Conservation (phyloP, 345 rosid species). For the Hibiscus trionum region DNA sequence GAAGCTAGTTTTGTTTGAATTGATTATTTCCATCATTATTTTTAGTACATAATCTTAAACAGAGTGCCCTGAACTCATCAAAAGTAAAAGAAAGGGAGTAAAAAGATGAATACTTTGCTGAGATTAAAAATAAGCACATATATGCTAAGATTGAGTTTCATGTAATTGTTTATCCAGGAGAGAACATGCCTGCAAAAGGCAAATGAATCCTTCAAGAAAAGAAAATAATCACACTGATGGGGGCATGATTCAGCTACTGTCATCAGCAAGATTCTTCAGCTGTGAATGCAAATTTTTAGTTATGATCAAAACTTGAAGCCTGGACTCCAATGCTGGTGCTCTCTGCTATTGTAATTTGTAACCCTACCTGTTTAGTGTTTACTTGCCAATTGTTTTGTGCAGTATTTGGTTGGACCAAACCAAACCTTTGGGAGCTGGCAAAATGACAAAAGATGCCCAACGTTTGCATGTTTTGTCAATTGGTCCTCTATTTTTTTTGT, state of each 20-base stretch:
- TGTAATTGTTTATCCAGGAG: not conserved
- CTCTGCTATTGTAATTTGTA: not conserved
- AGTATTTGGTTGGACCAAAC: not conserved
- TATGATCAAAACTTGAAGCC: not conserved
- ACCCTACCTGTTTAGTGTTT: not conserved
- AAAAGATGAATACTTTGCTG: too few species aligned
- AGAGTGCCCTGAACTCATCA: too few species aligned
- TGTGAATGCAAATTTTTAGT: not conserved
- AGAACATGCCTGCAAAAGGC: not conserved
- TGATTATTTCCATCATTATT: not conserved
- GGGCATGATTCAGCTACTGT: not conserved
- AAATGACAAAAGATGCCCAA: too few species aligned
- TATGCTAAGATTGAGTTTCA: too few species aligned
- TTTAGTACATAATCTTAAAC: too few species aligned
- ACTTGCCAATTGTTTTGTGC: not conserved
- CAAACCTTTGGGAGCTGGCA: not conserved
- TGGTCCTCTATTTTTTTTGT: too few species aligned
- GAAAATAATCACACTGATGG: too few species aligned
- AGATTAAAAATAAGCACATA: too few species aligned
- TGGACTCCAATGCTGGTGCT: not conserved
- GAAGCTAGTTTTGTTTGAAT: not conserved
- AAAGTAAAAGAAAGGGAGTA: too few species aligned
- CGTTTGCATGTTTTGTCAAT: too few species aligned
- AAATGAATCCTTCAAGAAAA: not conserved
- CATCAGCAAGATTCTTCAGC: not conserved